Percentiles rank a stretch among this genome's conserved stretches.
Evolutionary conservation across 345 rosid species (phyloP).

Genomic region (Lagerstroemia speciosa): DNA sequence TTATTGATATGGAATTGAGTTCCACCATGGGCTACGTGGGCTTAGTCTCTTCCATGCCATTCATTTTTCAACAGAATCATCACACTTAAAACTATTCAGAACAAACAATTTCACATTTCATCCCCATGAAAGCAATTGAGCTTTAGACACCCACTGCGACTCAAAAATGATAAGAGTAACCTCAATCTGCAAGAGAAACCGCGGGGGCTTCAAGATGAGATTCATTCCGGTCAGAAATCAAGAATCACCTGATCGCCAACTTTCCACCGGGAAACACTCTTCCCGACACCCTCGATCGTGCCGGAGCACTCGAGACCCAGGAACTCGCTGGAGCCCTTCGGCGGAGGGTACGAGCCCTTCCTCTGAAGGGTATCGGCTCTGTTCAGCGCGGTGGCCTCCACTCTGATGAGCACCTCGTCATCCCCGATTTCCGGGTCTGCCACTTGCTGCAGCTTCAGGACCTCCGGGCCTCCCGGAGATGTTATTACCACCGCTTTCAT

Average conservation of each 20-base stretch:
- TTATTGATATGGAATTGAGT: too few relatives aligned
- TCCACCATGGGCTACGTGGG: too few relatives aligned
- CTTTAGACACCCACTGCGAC: too few relatives aligned
- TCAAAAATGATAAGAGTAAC: too few relatives aligned
- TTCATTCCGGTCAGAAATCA: not conserved
- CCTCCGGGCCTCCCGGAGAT: constrained; percentile 67
- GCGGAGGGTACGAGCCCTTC: constrained; percentile 62
- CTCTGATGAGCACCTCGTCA: constrained; percentile 61
- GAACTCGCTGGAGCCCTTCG: constrained; percentile 61
- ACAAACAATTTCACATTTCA: too few relatives aligned
- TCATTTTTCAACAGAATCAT: too few relatives aligned
- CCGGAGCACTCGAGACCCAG: constrained; percentile 88
- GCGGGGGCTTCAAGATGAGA: not conserved
- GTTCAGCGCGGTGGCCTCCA: constrained; percentile 69
- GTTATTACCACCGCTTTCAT: constrained; percentile 86
- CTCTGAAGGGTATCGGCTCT: constrained; percentile 73
- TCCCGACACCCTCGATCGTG: constrained; percentile 51
- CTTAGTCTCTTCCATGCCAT: too few relatives aligned
- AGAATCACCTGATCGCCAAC: constrained; percentile 59
- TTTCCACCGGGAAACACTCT: constrained; percentile 65
- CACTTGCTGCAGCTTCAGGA: constrained; percentile 59
- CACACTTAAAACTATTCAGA: too few relatives aligned
- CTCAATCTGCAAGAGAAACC: not conserved
- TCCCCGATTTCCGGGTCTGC: constrained; percentile 58
- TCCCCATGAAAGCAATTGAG: not conserved